These are phyloP conservation scores for Boletales sp. DNA, from an alignment of 768 basidiomycete species.

Conservation along the genomic window DNA sequence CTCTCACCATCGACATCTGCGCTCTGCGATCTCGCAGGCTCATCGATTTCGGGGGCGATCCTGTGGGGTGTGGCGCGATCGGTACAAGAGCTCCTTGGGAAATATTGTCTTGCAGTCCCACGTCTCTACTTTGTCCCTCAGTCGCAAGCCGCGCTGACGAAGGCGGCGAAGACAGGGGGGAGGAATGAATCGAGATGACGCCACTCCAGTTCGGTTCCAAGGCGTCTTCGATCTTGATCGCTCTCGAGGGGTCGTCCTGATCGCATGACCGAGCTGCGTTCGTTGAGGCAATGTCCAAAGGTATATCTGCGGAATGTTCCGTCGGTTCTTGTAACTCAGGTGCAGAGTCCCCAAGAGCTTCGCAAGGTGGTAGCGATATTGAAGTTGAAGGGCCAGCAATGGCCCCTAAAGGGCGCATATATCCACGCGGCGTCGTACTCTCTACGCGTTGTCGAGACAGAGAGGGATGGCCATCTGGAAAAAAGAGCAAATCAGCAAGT, in stretches of 20 bases:
- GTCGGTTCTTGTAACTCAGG: background rate
- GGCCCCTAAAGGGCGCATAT: constrained; percentile 5
- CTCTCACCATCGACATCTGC: constrained; percentile 26
- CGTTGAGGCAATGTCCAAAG: no score
- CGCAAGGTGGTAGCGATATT: no score
- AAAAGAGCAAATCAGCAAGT: constrained; percentile 14
- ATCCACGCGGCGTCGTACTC: constrained; percentile 4
- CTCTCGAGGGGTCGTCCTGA: constrained; percentile 3
- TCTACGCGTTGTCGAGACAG: background rate
- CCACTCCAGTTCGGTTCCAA: constrained; percentile 1
- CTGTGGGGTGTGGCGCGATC: background rate
- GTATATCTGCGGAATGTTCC: no score
- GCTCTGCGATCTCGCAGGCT: constrained; percentile 31
- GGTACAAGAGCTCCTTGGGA: no score
- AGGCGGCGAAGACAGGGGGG: constrained; percentile 14
- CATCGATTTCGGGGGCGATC: constrained; percentile 24
- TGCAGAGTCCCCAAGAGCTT: background rate
- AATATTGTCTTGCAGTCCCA: no score
- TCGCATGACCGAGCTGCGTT: no score
- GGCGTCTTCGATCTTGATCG: constrained; percentile 19
- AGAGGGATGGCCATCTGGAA: background rate
- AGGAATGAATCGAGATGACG: constrained; percentile 12
- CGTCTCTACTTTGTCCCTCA: no score
- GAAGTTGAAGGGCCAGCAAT: no score
- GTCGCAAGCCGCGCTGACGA: background rate